Evolutionary conservation across 2,329 filamentous ascomycete genomes (phyloP).

Genomic region (Pseudocercospora macadamiae): DNA sequence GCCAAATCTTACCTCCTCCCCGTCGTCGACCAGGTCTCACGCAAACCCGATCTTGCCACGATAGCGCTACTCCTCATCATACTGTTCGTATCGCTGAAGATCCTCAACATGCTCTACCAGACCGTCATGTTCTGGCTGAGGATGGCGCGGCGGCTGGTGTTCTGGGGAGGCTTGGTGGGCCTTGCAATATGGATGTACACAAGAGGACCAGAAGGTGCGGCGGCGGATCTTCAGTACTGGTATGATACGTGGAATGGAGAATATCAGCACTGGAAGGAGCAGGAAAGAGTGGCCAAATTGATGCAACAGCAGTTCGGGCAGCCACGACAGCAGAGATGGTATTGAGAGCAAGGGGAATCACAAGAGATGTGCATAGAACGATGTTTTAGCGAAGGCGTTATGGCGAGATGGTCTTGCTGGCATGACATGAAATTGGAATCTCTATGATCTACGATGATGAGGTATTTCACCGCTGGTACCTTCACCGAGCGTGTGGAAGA

Average conservation of each 20-base stretch:
- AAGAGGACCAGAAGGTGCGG: constrained; percentile 66
- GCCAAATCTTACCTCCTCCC: constrained; percentile 34
- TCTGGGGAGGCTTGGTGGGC: constrained; percentile 65
- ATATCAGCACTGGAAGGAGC: constrained; percentile 43
- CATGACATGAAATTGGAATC: no score
- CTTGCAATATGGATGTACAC: constrained; percentile 60
- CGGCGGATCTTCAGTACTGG: constrained; percentile 58
- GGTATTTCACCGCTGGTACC: no score
- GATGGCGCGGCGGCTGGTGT: constrained; percentile 63
- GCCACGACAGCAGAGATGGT: constrained; percentile 38
- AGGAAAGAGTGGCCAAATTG: constrained; percentile 33
- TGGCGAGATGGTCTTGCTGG: neutral
- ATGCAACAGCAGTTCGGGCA: constrained; percentile 27
- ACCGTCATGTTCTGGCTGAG: constrained; percentile 76
- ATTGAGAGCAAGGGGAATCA: constrained; percentile 12
- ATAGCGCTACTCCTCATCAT: constrained; percentile 61
- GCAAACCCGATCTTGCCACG: constrained; percentile 52
- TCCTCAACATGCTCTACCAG: constrained; percentile 71
- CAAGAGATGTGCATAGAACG: neutral
- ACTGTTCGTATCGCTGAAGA: constrained; percentile 65
- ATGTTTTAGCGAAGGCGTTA: neutral
- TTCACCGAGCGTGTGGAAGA: no score
- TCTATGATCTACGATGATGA: no score
- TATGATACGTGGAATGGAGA: constrained; percentile 42
- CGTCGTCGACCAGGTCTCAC: constrained; percentile 34